Conservation (phyloP, 257 asterid species). For the Salvia miltiorrhiza region DNA sequence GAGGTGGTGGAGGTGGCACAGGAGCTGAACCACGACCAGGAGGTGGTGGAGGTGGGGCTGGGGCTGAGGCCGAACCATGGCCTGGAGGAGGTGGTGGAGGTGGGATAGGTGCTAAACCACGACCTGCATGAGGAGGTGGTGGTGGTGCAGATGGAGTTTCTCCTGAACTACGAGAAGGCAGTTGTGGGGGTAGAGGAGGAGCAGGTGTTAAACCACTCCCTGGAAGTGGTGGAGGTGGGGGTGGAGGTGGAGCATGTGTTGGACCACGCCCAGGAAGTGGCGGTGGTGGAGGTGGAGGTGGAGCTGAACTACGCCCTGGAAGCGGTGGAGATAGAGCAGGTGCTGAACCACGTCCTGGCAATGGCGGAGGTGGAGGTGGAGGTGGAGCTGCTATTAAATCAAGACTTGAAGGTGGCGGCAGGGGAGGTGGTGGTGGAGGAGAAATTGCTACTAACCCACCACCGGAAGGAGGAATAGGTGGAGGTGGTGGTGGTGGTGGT, state of each 20-base stretch:
- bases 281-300: conserved; percentile 15
- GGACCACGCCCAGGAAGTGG: conserved; percentile 15
- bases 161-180: conserved; percentile 10
- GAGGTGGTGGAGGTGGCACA: conserved; percentile 38
- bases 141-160: conserved; percentile 14
- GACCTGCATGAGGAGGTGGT: conserved; percentile 22
- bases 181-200: conserved; percentile 23
- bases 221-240: conserved; percentile 26
- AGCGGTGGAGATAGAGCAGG: conserved; percentile 41
- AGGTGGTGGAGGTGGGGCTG: conserved; percentile 35
- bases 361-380: conserved; percentile 31
- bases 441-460: neutral
- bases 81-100: conserved; percentile 27
- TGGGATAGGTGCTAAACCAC: conserved; percentile 10
- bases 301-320: neutral
- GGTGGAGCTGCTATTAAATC: conserved; percentile 6
- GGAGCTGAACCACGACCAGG: conserved; percentile 29
- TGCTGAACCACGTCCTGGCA: conserved; percentile 21
- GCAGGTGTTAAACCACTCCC: neutral
- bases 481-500: conserved; percentile 1
- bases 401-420: conserved; percentile 3
- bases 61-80: conserved; percentile 16
- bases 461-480: neutral
- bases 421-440: conserved; percentile 12
- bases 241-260: conserved; percentile 19